Base-by-base conservation (phyloP, 805 yeast species). In the Candida dajiaensis region DNA sequence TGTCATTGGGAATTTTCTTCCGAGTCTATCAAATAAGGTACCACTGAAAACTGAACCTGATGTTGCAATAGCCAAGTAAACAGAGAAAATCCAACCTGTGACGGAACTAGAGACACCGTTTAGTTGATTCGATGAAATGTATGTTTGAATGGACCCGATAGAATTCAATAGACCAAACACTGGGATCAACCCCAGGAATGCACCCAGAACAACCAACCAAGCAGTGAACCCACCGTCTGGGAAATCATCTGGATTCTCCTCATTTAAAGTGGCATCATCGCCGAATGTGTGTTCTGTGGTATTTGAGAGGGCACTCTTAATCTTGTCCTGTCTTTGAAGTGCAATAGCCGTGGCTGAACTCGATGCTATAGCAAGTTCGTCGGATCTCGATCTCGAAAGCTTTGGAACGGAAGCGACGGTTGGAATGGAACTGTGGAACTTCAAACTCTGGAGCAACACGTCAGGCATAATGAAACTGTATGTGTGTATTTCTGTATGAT, bases 71-170 rank as follows among this genome's bases (percentile, higher is more conserved):
- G 77, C 70, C 48, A 77, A 58, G 57, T 74, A 81, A 21, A 83
- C 66, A 7, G 89, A 81, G 55, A 83, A 83, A 46, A 83, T 77
- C 87, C 88, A 81, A 15, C 57, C 59, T 3, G 85, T 73, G 3
- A 77, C 69, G 1, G 84, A 71, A 1, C 78, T 68, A 5, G 76
- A 65, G 1, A 71, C 70, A 25, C 69, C 57, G 6, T 67, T 70
- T 54, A 83, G 65, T 61, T 83, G 89, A 62, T 83, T 59, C 26
- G 58, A 53, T 1, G 71, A 71, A 5, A 83, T 73, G 54, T 83
- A 81, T 0, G 85, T 73, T 62, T 83, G 83, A 36, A 83, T 71
- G 0, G 83, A 83, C 46, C 90, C 89, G 25, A 79, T 67, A 0
- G 85, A 69, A 53, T 81, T 82, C 48, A 80, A 63, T 35, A 80